phyloP scores from a whole-genome alignment of 2,329 filamentous ascomycete species.

The Byssoonygena ceratinophila region DNA sequence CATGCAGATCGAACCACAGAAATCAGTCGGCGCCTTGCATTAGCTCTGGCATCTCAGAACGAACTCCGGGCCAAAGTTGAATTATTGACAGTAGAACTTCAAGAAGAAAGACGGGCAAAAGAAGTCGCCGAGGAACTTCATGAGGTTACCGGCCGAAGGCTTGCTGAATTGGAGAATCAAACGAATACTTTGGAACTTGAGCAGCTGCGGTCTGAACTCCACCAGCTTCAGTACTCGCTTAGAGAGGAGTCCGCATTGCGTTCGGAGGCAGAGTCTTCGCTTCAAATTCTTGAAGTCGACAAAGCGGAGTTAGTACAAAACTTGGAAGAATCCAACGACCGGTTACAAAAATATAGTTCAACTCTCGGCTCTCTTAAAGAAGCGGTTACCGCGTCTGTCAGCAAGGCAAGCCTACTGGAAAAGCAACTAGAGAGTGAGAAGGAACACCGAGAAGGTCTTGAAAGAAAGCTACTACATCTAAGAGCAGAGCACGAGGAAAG shows the following conservation, averaged over 20 bases:
- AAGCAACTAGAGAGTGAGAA: constrained; percentile 70
- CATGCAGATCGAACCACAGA: constrained; percentile 58
- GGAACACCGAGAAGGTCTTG: constrained; percentile 59
- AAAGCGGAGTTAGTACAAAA: constrained; percentile 64
- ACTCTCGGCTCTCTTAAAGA: constrained; percentile 65
- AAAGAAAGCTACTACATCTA: constrained; percentile 64
- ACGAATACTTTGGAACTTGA: constrained; percentile 77
- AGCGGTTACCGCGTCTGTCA: constrained; percentile 67
- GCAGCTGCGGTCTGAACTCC: constrained; percentile 71
- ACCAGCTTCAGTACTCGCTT: constrained; percentile 64
- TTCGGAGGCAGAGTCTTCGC: constrained; percentile 62
- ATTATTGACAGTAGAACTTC: constrained; percentile 56
- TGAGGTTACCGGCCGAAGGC: constrained; percentile 68
- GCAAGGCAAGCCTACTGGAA: constrained; percentile 67
- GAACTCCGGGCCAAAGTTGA: constrained; percentile 73
- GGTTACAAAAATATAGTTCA: constrained; percentile 56
- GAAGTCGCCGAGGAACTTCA: constrained; percentile 81
- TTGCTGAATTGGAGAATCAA: constrained; percentile 74
- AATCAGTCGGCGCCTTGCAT: constrained; percentile 70
- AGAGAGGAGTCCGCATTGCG: constrained; percentile 71
- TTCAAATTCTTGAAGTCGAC: constrained; percentile 71
- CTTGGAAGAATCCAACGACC: constrained; percentile 56
- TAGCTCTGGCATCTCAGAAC: constrained; percentile 64
- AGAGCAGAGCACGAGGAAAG: constrained; percentile 73
- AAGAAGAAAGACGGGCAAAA: constrained; percentile 68